Percentiles rank a stretch among this genome's conserved stretches.
These are phyloP conservation scores for Coprinellus aureogranulatus DNA, from an alignment of 768 basidiomycete species.

Conservation along the genomic window DNA sequence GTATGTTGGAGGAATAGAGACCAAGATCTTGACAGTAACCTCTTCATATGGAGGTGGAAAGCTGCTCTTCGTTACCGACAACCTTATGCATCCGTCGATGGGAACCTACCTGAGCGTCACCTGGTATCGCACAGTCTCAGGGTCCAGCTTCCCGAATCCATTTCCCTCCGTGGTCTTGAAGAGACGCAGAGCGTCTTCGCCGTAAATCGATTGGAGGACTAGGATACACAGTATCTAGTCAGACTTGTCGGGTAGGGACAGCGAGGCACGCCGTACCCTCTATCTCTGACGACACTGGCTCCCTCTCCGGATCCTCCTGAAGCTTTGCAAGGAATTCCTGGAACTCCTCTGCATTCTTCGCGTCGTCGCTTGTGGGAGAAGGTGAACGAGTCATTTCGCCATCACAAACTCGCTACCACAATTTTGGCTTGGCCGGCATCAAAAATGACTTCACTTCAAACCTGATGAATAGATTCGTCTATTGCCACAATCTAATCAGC, in stretches of 20 bases:
- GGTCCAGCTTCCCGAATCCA: conserved; percentile 9
- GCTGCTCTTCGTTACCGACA: conserved; percentile 35
- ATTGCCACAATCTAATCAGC: neutral
- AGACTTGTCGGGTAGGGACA: neutral
- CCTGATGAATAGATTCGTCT: too few species aligned
- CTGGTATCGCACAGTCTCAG: conserved; percentile 59
- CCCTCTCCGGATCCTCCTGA: conserved; percentile 33
- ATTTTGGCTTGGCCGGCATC: conserved; percentile 17
- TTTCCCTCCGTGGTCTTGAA: conserved; percentile 43
- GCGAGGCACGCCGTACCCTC: conserved; percentile 33
- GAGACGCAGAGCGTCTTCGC: conserved; percentile 59
- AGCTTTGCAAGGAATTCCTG: conserved; percentile 34
- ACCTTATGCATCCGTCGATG: conserved; percentile 7
- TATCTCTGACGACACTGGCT: conserved; percentile 45
- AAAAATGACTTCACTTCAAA: neutral
- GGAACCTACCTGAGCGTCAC: conserved; percentile 58
- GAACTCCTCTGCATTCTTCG: conserved; percentile 28
- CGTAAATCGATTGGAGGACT: conserved; percentile 86
- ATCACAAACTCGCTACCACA: conserved; percentile 1
- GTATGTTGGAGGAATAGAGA: conserved; percentile 61
- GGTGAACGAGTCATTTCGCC: conserved; percentile 19
- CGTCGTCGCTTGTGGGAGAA: conserved; percentile 20
- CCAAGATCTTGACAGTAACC: conserved; percentile 50
- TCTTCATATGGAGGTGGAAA: conserved; percentile 54
- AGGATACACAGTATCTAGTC: neutral